Conservation (phyloP, 225 moss, liverwort and hornwort genomes). For the Sphagnum contortum region DNA sequence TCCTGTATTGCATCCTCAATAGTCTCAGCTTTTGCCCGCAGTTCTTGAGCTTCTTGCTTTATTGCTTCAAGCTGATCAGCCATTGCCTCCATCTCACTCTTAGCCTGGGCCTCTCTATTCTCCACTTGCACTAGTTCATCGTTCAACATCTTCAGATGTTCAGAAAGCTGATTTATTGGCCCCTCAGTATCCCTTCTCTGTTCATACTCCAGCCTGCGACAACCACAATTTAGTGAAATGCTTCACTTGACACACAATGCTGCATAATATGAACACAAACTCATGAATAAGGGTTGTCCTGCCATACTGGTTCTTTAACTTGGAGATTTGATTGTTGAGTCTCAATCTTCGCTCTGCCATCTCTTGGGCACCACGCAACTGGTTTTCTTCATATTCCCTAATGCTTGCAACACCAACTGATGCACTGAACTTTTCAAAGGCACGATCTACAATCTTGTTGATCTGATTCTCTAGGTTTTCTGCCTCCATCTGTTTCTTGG, state of each 20-base stretch:
- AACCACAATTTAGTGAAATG: not conserved
- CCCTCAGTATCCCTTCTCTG: constrained; percentile 80
- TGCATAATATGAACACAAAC: no score
- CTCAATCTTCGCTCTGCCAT: constrained; percentile 80
- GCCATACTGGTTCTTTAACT: constrained; percentile 84
- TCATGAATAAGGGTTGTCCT: no score
- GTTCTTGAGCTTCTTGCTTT: constrained; percentile 57
- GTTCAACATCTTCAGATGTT: constrained; percentile 35
- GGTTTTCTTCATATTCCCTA: constrained; percentile 97
- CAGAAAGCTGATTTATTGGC: constrained; percentile 69
- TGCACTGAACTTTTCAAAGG: constrained; percentile 80
- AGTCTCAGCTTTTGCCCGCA: constrained; percentile 48
- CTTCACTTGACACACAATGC: no score
- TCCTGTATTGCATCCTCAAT: constrained; percentile 79
- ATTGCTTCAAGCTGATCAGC: constrained; percentile 70
- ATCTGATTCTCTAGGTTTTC: constrained; percentile 61
- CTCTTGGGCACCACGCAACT: constrained; percentile 86
- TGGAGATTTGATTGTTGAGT: constrained; percentile 80
- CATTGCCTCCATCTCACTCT: constrained; percentile 69
- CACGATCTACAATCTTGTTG: constrained; percentile 72
- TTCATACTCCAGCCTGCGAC: constrained; percentile 83
- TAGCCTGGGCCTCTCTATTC: constrained; percentile 58
- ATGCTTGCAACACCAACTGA: constrained; percentile 98
- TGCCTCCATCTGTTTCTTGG: constrained; percentile 43
- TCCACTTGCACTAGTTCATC: constrained; percentile 68